Evolutionary conservation across 768 basidiomycete species (phyloP).

Genomic region (Russula dissimulans): DNA sequence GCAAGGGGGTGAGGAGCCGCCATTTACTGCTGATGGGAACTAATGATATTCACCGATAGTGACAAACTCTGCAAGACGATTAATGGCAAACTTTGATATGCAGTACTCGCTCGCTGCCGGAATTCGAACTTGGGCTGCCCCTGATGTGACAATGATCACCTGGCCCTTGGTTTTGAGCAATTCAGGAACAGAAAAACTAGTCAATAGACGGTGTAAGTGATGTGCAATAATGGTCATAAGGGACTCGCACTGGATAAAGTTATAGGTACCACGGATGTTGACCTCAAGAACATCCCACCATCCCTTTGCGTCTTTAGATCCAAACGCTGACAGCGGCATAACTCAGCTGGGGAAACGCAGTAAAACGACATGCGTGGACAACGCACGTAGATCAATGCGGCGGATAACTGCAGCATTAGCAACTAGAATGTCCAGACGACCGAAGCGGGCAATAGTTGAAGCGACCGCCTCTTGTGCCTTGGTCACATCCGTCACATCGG

Average conservation of each 20-base stretch:
- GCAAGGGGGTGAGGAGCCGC: not conserved
- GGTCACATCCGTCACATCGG: constrained; percentile 3
- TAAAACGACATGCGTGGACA: not conserved
- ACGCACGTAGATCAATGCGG: not conserved
- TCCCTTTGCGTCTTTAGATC: not conserved
- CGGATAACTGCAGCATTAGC: constrained; percentile 1
- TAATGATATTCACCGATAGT: not conserved
- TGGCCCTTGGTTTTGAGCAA: constrained; percentile 5
- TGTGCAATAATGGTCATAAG: not conserved
- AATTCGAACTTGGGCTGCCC: not conserved
- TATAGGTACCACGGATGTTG: constrained; percentile 11
- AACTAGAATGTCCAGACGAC: constrained; percentile 9
- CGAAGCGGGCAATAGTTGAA: not conserved
- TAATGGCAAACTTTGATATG: constrained; percentile 2
- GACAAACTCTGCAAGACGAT: constrained; percentile 6
- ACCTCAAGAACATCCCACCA: constrained; percentile 13
- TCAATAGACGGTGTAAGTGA: not conserved
- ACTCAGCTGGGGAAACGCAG: not conserved
- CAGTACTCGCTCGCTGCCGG: constrained; percentile 8
- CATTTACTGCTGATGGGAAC: not conserved
- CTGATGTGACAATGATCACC: not conserved
- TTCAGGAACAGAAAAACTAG: constrained; percentile 4
- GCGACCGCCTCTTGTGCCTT: not conserved
- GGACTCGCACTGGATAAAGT: not conserved
- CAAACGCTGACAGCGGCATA: not conserved